phyloP scores from a whole-genome alignment of 2,329 filamentous ascomycete species.

The Aspergillus carbonarius region DNA sequence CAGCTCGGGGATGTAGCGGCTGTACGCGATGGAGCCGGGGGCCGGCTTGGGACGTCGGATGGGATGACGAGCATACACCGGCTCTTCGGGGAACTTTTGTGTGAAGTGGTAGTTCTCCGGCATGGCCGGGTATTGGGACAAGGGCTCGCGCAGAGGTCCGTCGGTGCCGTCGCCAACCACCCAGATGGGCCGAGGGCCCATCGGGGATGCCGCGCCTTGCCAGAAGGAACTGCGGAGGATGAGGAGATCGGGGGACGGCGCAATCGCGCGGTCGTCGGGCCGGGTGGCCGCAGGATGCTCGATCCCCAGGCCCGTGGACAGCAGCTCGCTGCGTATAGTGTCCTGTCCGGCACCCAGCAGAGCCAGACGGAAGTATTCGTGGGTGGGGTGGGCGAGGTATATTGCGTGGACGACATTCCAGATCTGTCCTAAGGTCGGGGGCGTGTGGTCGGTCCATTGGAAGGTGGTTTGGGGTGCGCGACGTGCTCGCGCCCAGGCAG shows the following conservation, averaged over 20 bases:
- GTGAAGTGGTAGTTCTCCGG: constrained; percentile 33
- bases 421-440: constrained; percentile 38
- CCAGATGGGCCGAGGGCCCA: constrained; percentile 65
- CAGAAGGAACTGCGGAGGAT: constrained; percentile 61
- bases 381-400: constrained; percentile 32
- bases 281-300: constrained; percentile 21
- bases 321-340: constrained; percentile 46
- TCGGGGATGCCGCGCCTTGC: constrained; percentile 68
- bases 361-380: constrained; percentile 37
- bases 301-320: constrained; percentile 32
- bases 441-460: constrained; percentile 30
- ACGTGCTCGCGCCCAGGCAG: constrained; percentile 37
- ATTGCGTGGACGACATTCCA: constrained; percentile 41
- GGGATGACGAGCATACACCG: constrained; percentile 66
- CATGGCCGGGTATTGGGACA: constrained; percentile 38
- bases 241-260: constrained; percentile 38
- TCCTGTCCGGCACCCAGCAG: constrained; percentile 31
- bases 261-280: constrained; percentile 22
- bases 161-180: constrained; percentile 47
- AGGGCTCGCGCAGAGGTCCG: constrained; percentile 23
- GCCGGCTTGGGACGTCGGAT: constrained; percentile 69
- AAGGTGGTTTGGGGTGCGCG: constrained; percentile 33
- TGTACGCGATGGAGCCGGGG: constrained; percentile 71
- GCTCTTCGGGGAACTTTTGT: constrained; percentile 49
- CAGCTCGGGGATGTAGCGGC: constrained; percentile 73